A percentile compares a stretch with the other conserved stretches of the same genome.
Conservation (phyloP, 179 eudicot species). For the Drosera spatulata region DNA sequence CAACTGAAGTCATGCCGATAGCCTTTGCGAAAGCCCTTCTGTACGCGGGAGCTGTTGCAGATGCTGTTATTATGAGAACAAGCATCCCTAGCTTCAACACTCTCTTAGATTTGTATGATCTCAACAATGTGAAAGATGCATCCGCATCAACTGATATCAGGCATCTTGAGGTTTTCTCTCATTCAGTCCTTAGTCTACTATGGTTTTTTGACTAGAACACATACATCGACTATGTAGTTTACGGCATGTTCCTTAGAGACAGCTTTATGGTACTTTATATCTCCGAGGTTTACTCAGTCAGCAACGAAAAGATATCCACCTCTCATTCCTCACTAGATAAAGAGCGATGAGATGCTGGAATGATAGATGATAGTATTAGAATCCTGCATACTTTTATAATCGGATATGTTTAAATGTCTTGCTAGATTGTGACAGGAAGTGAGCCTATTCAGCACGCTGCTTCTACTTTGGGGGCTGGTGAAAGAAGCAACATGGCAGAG, state of each 20-base stretch:
- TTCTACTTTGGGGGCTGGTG: slow-evolving; percentile 39
- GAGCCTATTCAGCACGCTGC: slow-evolving; percentile 37
- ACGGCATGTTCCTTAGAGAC: not conserved
- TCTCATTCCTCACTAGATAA: no score
- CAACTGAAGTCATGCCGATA: slow-evolving; percentile 41
- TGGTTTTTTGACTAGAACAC: not conserved
- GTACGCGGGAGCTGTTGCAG: slow-evolving; percentile 38
- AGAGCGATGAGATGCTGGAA: not conserved
- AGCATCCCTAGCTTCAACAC: slow-evolving; percentile 26
- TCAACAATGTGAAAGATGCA: slow-evolving; percentile 13
- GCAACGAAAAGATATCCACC: no score
- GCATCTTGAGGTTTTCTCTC: slow-evolving; percentile 41
- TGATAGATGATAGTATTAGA: not conserved
- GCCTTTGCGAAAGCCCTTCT: slow-evolving; percentile 27
- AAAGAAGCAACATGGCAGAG: slow-evolving; percentile 22
- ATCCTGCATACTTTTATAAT: not conserved
- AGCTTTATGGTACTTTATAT: not conserved
- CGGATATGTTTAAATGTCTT: not conserved
- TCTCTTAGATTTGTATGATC: slow-evolving; percentile 23
- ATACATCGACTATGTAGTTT: not conserved
- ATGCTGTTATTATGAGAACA: slow-evolving; percentile 19
- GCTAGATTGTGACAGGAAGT: slow-evolving; percentile 39
- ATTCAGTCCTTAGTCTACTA: not conserved
- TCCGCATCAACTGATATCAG: slow-evolving; percentile 22
- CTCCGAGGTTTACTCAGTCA: no score